Evolutionary conservation across 2,329 filamentous ascomycete species (phyloP), one percentile per base, ranked within the genome.

Genomic region (Arthrocladium fulminans): DNA sequence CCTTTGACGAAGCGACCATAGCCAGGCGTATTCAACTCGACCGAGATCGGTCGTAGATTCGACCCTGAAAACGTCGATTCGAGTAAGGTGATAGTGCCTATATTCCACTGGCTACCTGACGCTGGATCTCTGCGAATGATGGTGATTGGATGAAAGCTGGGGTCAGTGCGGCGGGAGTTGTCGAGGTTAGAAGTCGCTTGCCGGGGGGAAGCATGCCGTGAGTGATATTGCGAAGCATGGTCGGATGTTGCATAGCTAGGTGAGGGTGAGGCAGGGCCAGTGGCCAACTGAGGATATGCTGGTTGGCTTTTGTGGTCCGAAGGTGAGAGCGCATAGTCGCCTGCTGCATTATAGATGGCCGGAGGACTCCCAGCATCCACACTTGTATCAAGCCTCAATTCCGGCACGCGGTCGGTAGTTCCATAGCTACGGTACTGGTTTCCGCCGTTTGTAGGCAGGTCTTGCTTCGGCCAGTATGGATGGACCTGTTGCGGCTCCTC

Each of bases 111-210:
- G 47, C 73, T 73, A 6, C 80, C 79, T 7, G 81, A 78, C 19
- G 75, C 72, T 1, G 83, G 83, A 61, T 88, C 82, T 54, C 84
- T 77, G n/a, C 85, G 80, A 57, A 88, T 87, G 12, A 89, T 64
- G 0, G 79, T 82, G 39, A 73, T 38, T 19, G 45, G 44, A 27
- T 4, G 34, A n/a, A 47, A 47, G 12, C 3, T 27, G 3, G 30
- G 20, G 7, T 27, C 17, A 4, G 17, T 15, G 2, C 34, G 32
- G 34, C 32, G 44, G 10, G 34, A 17, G 9, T 20, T 10, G 9
- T 47, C 32, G 8, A 23, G 20, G 19, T n/a, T 39, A n/a, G 22
- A 19, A n/a, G 34, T 32, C 13, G 12, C 22, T 10, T 25, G n/a
- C 20, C n/a, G 19, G 6, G 13, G 8, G 19, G 23, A 20, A 24